Conservation (phyloP, 768 basidiomycete genomes). For the Podaxis rugospora region DNA sequence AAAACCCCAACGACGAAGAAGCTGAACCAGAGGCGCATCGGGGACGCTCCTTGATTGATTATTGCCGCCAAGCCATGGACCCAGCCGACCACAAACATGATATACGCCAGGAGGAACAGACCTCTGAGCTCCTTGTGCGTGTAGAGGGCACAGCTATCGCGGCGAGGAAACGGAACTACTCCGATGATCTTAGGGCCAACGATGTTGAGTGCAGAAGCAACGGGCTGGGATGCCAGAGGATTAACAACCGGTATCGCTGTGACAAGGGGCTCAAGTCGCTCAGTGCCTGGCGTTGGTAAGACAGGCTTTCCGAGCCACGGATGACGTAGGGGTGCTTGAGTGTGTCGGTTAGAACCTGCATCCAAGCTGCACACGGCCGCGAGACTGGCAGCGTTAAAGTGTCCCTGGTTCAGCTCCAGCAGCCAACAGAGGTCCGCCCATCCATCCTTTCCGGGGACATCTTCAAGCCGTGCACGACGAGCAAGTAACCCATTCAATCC, state of each 20-base stretch:
- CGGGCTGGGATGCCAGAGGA: not conserved
- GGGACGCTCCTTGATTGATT: not conserved
- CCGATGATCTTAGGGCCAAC: constrained; percentile 7
- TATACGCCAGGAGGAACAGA: not conserved
- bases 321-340: constrained; percentile 1
- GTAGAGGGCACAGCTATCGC: constrained; percentile 13
- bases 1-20: not conserved
- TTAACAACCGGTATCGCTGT: constrained; percentile 17
- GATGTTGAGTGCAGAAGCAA: constrained; percentile 11
- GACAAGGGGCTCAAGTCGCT: constrained; percentile 18
- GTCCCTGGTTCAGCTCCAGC: constrained; percentile 22
- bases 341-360: not conserved
- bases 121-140: constrained; percentile 11
- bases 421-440: constrained; percentile 21
- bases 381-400: constrained; percentile 21
- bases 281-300: constrained; percentile 15
- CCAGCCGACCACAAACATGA: not conserved
- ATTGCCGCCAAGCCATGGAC: not conserved
- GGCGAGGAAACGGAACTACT: not conserved
- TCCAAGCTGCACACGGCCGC: constrained; percentile 18
- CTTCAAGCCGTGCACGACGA: constrained; percentile 15
- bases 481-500: constrained; percentile 20
- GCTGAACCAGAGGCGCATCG: not conserved
- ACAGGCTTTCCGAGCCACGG: constrained; percentile 21
- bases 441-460: constrained; percentile 17